Conservation (phyloP, 768 basidiomycete genomes). For the Mycena maculata region DNA sequence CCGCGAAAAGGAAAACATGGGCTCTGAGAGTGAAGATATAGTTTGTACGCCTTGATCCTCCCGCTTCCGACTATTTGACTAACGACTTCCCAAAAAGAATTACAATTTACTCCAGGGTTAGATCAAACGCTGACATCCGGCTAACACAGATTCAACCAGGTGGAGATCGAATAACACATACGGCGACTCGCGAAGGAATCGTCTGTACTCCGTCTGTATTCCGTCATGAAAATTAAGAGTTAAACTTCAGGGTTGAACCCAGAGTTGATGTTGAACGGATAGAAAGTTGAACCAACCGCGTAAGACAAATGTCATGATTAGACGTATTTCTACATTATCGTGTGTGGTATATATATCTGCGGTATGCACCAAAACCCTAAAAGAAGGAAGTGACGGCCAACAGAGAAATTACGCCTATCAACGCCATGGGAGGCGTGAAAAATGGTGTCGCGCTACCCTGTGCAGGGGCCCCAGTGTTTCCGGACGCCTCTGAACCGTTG, state of each 20-base stretch:
- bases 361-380: background rate
- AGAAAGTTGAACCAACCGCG: background rate
- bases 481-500: conserved; percentile 23
- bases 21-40: background rate
- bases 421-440: background rate
- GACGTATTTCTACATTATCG: no score
- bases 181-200: no score
- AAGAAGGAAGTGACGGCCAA: conserved; percentile 13
- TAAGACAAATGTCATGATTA: conserved; percentile 23
- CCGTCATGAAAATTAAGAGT: no score
- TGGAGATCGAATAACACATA: no score
- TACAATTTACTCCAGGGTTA: no score
- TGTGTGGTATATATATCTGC: conserved; percentile 6
- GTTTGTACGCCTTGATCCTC: conserved; percentile 1
- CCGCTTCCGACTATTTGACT: background rate
- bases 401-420: conserved; percentile 1
- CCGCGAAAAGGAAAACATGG: conserved; percentile 32
- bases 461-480: conserved; percentile 2
- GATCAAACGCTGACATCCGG: no score
- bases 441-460: background rate
- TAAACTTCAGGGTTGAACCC: no score
- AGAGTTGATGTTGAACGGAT: no score
- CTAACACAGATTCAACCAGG: no score
- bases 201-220: no score
- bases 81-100: background rate